Evolutionary conservation across 1,284 basidiomycete species (phyloP).

Genomic region (Rhodotorula sp.): DNA sequence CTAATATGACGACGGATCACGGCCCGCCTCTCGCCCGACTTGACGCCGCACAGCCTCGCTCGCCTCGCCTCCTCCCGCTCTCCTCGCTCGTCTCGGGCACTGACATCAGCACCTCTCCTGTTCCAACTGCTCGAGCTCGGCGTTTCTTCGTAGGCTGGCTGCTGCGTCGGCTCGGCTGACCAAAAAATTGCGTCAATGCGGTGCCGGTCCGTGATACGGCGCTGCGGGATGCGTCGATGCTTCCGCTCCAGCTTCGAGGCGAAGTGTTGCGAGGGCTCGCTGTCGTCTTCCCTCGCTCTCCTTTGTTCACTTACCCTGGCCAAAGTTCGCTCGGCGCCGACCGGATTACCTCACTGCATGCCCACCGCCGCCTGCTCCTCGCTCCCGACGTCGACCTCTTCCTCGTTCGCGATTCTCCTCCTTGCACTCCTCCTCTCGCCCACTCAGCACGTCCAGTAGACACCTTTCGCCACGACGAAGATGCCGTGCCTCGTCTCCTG

Average conservation of each 20-base stretch:
- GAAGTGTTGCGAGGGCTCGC: neutral
- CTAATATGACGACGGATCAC: no score
- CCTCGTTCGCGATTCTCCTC: neutral
- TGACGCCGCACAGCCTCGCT: neutral
- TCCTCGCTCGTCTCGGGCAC: no score
- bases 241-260: no score
- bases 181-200: no score
- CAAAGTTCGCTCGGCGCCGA: neutral
- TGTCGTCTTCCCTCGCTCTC: neutral
- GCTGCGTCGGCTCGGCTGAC: no score
- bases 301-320: neutral
- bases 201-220: no score
- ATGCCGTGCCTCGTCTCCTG: neutral
- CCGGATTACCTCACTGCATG: neutral
- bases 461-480: no score
- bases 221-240: no score
- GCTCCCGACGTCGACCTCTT: neutral
- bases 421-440: neutral
- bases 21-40: no score
- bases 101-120: neutral
- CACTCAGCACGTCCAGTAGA: neutral
- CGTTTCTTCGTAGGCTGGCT: no score
- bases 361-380: neutral
- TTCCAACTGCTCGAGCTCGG: no score
- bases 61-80: neutral